Evolutionary conservation across 129 eudicot genomes (phyloP).

Genomic region (Lactuca sativa): DNA sequence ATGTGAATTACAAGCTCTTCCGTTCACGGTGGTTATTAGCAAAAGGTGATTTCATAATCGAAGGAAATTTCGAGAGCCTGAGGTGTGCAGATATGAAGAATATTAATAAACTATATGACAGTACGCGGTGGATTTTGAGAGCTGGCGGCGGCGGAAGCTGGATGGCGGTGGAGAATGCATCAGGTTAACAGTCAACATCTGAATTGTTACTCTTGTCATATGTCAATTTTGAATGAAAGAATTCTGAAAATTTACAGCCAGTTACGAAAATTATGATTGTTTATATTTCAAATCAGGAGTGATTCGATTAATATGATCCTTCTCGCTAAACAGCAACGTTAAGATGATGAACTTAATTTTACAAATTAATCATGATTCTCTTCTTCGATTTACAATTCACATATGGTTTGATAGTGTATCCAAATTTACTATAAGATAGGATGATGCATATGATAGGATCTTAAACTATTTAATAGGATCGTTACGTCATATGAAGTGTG

Average conservation of each 20-base stretch:
- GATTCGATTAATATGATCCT: background rate
- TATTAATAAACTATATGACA: background rate
- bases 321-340: slow-evolving; percentile 1
- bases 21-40: slow-evolving; percentile 5
- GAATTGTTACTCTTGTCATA: slow-evolving; percentile 1
- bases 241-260: slow-evolving; percentile 9
- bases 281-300: background rate
- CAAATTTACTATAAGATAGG: too few species aligned
- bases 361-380: background rate
- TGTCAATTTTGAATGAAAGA: slow-evolving; percentile 7
- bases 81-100: background rate
- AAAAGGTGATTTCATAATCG: slow-evolving; percentile 5
- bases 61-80: background rate
- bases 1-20: background rate
- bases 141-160: background rate
- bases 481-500: background rate
- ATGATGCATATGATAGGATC: too few species aligned
- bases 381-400: background rate
- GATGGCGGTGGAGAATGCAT: background rate
- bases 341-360: slow-evolving; percentile 13
- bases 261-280: slow-evolving; percentile 6
- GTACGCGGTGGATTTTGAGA: background rate
- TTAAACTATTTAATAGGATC: background rate
- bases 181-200: slow-evolving; percentile 14
- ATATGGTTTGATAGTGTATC: background rate